Evolutionary conservation across 164 flowering plant species (phyloP), one percentile per base, ranked within the genome.

Genomic region (Taxillus chinensis): DNA sequence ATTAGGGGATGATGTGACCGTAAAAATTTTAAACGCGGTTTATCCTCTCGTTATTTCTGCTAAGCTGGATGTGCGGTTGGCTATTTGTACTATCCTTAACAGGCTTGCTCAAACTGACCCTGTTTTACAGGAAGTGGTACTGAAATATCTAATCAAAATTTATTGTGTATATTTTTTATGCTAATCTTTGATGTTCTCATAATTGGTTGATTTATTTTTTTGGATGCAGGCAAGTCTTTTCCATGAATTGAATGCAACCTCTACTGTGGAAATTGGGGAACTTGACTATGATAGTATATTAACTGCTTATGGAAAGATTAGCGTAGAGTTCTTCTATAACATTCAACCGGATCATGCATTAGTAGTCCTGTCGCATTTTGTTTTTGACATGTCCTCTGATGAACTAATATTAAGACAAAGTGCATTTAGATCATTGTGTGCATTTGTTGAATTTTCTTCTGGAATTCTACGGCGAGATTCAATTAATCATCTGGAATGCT

Each of bases 351-450:
- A 82, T 65, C 87, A 82, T 64, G 84, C 85, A 39, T 57, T 85
- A 61, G 67, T 89, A 39, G 66, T 95, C 63, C 61, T 95, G 62
- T 87, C 97, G 3, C 97, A 95, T 45, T 76, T 79, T 74, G 72
- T 91, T 7, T 75, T 82, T 76, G 93, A 91, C 66, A 78, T 95
- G 89, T 80, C 91, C 40, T 83, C 92, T 7, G 81, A 77, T 16
- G 96, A 90, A 27, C 12, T 84, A 57, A 80, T 81, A 41, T 68
- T 91, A 60, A 85, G 93, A 80, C 82, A 86, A 54, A 77, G 90
- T 79, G 97, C 93, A 27, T 77, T 75, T 61, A 74, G 82, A 61
- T 74, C 81, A 4, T 63, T 95, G 69, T 77, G 80, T 11, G 72
- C 82, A 3, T 95, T 87, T 75, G 68, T 95, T 71, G 82, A 81